These are phyloP conservation scores for Colletotrichum tanaceti DNA, from an alignment of 2,329 filamentous ascomycete species.

Conservation along the genomic window DNA sequence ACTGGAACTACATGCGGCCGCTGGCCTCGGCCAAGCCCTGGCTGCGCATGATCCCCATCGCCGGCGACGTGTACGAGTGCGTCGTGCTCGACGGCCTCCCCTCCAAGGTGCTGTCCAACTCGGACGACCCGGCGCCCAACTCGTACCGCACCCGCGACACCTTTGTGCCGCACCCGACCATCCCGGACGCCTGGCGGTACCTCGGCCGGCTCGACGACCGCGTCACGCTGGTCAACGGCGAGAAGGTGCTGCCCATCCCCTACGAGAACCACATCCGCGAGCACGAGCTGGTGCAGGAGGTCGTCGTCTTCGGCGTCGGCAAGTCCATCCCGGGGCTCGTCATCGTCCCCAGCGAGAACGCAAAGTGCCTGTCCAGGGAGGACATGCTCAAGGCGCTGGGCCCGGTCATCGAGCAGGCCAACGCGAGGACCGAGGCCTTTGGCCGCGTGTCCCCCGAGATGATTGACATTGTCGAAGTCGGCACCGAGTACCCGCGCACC, in stretches of 20 bases:
- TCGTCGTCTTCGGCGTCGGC: constrained; percentile 70
- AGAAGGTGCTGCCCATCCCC: constrained; percentile 75
- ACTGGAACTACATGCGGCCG: constrained; percentile 68
- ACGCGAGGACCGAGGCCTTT: constrained; percentile 47
- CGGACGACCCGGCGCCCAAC: constrained; percentile 57
- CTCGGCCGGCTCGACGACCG: constrained; percentile 71
- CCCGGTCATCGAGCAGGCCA: constrained; percentile 50
- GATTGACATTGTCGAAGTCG: constrained; percentile 57
- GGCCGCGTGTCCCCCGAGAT: constrained; percentile 59
- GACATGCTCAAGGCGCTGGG: constrained; percentile 49
- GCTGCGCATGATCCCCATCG: constrained; percentile 48
- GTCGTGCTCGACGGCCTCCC: constrained; percentile 52
- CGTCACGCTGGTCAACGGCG: constrained; percentile 72
- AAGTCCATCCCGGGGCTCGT: constrained; percentile 66
- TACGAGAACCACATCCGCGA: constrained; percentile 65
- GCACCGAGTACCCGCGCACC: constrained; percentile 55
- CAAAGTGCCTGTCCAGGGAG: constrained; percentile 40
- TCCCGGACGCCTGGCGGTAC: constrained; percentile 69
- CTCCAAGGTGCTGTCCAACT: constrained; percentile 65
- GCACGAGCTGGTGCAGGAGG: constrained; percentile 60
- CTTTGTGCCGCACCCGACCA: constrained; percentile 65
- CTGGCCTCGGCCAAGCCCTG: constrained; percentile 54
- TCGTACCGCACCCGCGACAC: constrained; percentile 73
- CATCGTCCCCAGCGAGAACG: constrained; percentile 56
- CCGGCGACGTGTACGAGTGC: constrained; percentile 52